Evolutionary conservation across 192 early-diverging fungal genomes (phyloP), one percentile per base, ranked within the genome.

Genomic region (Funneliformis geosporum): DNA sequence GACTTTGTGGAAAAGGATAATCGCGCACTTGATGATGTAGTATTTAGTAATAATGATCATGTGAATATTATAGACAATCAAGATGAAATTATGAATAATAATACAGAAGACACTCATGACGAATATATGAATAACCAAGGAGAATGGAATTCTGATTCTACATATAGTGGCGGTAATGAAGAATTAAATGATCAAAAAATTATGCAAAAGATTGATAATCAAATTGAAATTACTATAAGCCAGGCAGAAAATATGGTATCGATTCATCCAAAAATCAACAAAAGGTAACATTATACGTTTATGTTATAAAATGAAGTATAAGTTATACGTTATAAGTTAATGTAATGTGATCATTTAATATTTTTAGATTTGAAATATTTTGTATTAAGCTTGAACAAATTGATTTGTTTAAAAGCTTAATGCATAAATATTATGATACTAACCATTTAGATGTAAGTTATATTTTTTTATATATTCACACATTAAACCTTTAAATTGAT

Each of bases 1-100:
- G 70, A 25, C 11, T 72, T n/a, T 72, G 25, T 72, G 5, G 39
- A 33, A 16, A 72, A 50, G 23, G 70, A 72, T 28, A 72, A 72
- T 72, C 43, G 27, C 7, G 8, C 27, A 21, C 25, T 72, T 27
- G 12, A 47, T 2, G 43, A 46, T 28, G 70, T 47, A 72, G 2
- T 47, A 27, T 27, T 11, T 23, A 64, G 27, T 27, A 11, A 27
- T 64, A 64, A 25, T 64, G 0, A n/a, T n/a, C 2, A 27, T 64
- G 7, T 64, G 3, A n/a, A 27, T 64, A 27, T 64, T 16, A 27
- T 28, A 28, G 40, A 67, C 12, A 18, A 18, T 67, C 38, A 64
- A 27, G n/a, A n/a, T 27, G 25, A 16, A 16, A 11, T 64, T 28
- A 27, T 28, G n/a, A 2, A 3, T 27, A 23, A 28, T 27, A 5